Conservation (phyloP, 2,329 filamentous ascomycete genomes). For the Pseudonectria foliicola region DNA sequence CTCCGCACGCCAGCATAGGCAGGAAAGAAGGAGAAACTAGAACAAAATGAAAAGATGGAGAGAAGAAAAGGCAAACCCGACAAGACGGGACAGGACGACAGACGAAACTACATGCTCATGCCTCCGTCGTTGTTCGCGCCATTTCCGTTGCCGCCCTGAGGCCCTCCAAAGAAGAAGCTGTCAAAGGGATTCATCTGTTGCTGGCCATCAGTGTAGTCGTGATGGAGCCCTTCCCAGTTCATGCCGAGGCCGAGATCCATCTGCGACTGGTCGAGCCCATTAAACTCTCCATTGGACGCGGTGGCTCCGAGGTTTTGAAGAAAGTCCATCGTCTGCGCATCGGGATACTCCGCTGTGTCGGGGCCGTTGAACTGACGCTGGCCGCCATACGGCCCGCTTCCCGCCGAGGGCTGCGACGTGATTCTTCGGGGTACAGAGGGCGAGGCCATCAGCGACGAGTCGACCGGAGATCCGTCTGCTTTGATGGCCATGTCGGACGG, state of each 20-base stretch:
- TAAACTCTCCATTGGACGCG: constrained; percentile 25
- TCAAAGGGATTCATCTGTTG: constrained; percentile 63
- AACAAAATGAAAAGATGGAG: too few species aligned
- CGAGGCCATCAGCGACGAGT: constrained; percentile 40
- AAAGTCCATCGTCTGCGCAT: constrained; percentile 48
- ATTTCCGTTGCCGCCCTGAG: constrained; percentile 26
- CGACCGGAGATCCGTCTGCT: constrained; percentile 26
- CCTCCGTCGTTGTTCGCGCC: constrained; percentile 17
- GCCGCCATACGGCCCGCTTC: constrained; percentile 24
- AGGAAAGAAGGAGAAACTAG: too few species aligned
- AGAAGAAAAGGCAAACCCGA: not conserved
- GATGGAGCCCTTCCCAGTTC: constrained; percentile 55
- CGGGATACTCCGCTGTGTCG: constrained; percentile 33
- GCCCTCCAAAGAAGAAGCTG: constrained; percentile 63
- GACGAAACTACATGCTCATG: constrained; percentile 16
- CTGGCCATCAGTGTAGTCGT: constrained; percentile 54
- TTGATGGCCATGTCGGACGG: constrained; percentile 22
- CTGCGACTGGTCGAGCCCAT: constrained; percentile 36
- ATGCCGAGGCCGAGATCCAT: constrained; percentile 62
- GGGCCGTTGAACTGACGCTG: constrained; percentile 29
- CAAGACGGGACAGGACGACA: too few species aligned
- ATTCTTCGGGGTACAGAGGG: constrained; percentile 32
- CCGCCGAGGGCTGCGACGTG: constrained; percentile 26
- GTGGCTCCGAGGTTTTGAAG: constrained; percentile 37
- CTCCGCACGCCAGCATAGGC: too few species aligned